These are phyloP conservation scores for Esteya vermicola DNA, from an alignment of 2,329 filamentous ascomycete species.

Conservation along the genomic window DNA sequence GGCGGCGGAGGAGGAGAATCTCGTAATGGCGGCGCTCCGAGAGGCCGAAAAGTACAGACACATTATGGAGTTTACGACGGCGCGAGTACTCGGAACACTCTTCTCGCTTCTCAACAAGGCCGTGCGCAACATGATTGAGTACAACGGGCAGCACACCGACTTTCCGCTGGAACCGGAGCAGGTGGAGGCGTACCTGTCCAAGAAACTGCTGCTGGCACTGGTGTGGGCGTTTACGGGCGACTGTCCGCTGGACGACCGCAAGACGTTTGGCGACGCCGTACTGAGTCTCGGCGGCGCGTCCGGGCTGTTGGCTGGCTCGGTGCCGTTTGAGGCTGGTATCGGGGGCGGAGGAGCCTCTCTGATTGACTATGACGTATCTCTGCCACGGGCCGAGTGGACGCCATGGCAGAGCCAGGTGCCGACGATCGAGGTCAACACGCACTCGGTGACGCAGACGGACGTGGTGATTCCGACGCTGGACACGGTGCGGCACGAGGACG, in stretches of 20 bases:
- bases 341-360: no score
- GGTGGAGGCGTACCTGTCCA: conserved; percentile 76
- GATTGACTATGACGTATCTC: conserved; percentile 86
- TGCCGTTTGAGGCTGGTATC: no score
- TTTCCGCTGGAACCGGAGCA: conserved; percentile 87
- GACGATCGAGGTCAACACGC: conserved; percentile 90
- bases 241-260: conserved; percentile 76
- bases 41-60: conserved; percentile 71
- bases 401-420: conserved; percentile 94
- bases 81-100: conserved; percentile 78
- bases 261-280: conserved; percentile 75
- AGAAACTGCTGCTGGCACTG: conserved; percentile 82
- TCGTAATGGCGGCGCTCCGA: conserved; percentile 64
- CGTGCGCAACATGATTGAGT: conserved; percentile 84
- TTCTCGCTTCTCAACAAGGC: conserved; percentile 94
- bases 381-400: conserved; percentile 80
- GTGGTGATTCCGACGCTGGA: conserved; percentile 96
- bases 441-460: conserved; percentile 94
- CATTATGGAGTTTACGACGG: conserved; percentile 96
- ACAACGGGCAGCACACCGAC: conserved; percentile 87
- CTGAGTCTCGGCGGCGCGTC: conserved; percentile 70
- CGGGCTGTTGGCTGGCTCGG: no score
- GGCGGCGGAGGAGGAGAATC: conserved; percentile 62
- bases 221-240: conserved; percentile 96
- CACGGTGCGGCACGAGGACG: conserved; percentile 93